Base-by-base conservation (phyloP, 495 filamentous ascomycete species). In the Penicillium egyptiacum region DNA sequence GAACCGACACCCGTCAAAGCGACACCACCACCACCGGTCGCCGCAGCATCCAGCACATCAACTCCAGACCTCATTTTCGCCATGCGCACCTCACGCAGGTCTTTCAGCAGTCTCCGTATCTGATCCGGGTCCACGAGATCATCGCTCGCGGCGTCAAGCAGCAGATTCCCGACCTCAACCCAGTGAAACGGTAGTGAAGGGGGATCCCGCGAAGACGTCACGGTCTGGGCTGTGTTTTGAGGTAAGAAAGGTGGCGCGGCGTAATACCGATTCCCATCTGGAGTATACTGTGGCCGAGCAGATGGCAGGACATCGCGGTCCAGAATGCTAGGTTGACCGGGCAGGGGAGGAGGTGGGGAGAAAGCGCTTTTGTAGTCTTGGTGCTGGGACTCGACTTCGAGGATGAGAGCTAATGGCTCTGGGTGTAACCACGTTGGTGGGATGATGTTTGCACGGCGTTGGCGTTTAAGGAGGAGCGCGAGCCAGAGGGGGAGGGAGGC, bases 381-480 rank as follows among this genome's bases (percentile, higher is more conserved):
- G 72, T 75, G 69, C 40, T 88, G 84, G 33, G 86, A 94, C 62
- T 98, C 94, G 61, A 86, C 73, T 40, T 89, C 81, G 54, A 97
- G 86, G 59, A 97, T 90, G 0, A 83, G 70, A 33, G 79, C 73
- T 33, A 98, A 83, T 26, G 90, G 85, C 28, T 83, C 67, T 0
- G 89, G 83, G 60, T 86, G 82, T 11, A 98, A 84, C 94, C 94
- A 98, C 49, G 88, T 71, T 0, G 94, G 94, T 0, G 94, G 89
- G 40, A 92, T 75, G 70, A 98, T 97, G 75, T 96, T 96, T 68
- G 92, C 93, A 66, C 93, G 86, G 33, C 88, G 85, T 77, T 98
- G 95, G 58, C 91, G 90, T 74, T 98, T 97, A 50, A 98, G 87
- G 53, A 97, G 87, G 48, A 98, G 83, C n/a, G 95, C 94, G 46